These are phyloP conservation scores for Erigeron canadensis DNA, from an alignment of 129 eudicot species.

Conservation along the genomic window DNA sequence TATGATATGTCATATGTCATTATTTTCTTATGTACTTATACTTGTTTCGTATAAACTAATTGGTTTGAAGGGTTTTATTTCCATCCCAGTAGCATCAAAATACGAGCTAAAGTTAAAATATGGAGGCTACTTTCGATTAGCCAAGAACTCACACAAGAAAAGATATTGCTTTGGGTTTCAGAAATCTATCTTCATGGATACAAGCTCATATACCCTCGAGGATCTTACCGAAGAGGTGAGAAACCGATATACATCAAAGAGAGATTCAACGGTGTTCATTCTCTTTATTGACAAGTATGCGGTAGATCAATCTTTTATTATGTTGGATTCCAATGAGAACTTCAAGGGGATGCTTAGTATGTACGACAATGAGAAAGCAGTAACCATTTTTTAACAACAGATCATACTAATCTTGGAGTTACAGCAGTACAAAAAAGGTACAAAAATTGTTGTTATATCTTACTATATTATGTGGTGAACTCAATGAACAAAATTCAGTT, in stretches of 20 bases:
- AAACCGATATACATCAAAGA: neutral
- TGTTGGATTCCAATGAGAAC: neutral
- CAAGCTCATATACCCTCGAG: neutral
- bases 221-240: neutral
- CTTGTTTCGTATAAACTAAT: neutral
- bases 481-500: no score
- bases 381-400: neutral
- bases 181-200: neutral
- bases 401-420: neutral
- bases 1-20: neutral
- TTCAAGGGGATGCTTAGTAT: neutral
- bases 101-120: neutral
- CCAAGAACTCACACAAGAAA: neutral
- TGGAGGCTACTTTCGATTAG: neutral
- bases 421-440: neutral
- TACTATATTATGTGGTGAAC: neutral
- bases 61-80: neutral
- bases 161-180: neutral
- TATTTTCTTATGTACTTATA: neutral
- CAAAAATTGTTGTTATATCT: neutral
- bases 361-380: slow-evolving; percentile 5
- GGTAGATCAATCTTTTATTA: neutral
- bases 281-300: neutral
- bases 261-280: neutral
- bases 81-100: neutral